Evolutionary conservation across 1,284 basidiomycete species (phyloP), one percentile per base, ranked within the genome.

Genomic region (Cryptococcus hybrid): DNA sequence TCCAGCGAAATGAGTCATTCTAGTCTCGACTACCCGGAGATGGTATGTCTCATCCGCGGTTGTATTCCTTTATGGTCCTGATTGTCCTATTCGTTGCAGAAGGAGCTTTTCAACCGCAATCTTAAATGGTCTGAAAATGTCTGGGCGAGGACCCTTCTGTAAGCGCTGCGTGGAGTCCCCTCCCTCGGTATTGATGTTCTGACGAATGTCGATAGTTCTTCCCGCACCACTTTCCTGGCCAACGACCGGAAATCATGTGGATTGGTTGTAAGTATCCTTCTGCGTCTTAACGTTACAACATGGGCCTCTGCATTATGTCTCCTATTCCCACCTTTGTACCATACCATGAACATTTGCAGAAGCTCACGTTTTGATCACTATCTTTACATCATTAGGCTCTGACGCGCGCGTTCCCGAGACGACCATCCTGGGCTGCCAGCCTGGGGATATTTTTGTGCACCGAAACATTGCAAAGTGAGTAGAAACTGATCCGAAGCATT

Each of bases 381-480:
- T 30, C 30, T 30, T 30, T 30, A 30, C 30, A 30, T 0, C 9
- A 40, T 9, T 52, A 75, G 75, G 75, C 57, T 71, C 75, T 0
- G 75, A 77, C 55, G 74, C 75, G 11, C 64, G 75, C 47, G 75
- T 77, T 36, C 73, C 75, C 13, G 74, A 77, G 57, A 73, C 74
- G 13, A 74, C 71, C 2, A 69, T 77, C 54, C 60, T 77, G 65
- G 71, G 71, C 11, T 72, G 69, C 56, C 60, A 68, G 40, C 75
- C 75, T 1, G 75, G 75, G 34, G 75, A 76, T 54, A 71, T 34
- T 77, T 77, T 76, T 48, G 68, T 71, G n/a, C 70, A 74, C 51
- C 69, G 74, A 7, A 74, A 74, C 34, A 72, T 77, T 38, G 75
- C 72, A 15, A 76, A 77, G 74, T 74, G 59, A 57, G 69, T 63